These are phyloP conservation scores for Piloderma croceum DNA, from an alignment of 768 basidiomycete species.

Conservation along the genomic window DNA sequence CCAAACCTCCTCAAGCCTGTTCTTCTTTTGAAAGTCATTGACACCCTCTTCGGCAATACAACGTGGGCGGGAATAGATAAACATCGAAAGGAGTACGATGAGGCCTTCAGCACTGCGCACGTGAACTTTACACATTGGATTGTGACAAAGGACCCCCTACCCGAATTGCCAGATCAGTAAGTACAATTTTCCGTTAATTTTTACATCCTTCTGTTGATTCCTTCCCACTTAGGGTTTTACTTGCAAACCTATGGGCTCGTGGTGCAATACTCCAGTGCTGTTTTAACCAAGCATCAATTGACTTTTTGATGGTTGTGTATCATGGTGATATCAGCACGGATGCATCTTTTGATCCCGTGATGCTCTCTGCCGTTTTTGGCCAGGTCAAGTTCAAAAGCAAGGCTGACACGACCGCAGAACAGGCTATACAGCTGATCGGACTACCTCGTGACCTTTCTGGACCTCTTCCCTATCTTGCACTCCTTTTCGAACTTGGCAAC, in stretches of 20 bases:
- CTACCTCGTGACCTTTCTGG: too few species aligned
- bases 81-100: too few species aligned
- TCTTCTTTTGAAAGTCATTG: too few species aligned
- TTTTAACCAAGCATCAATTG: conserved; percentile 12
- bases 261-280: conserved; percentile 13
- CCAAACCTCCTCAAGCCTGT: too few species aligned
- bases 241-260: conserved; percentile 17
- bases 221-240: conserved; percentile 15
- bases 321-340: conserved; percentile 4
- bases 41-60: too few species aligned
- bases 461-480: too few species aligned
- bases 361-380: too few species aligned
- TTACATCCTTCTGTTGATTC: conserved; percentile 5
- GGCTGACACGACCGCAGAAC: too few species aligned
- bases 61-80: too few species aligned
- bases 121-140: conserved; percentile 20
- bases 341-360: conserved; percentile 9
- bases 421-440: too few species aligned
- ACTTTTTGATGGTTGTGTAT: conserved; percentile 11
- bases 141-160: conserved; percentile 11
- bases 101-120: conserved; percentile 9
- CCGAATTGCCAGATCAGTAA: conserved; percentile 9
- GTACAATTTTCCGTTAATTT: not conserved
- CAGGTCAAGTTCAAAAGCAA: too few species aligned
- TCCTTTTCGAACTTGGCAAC: too few species aligned